Conservation (phyloP, 2,329 filamentous ascomycete genomes). For the Rhinocladiella mackenziei region DNA sequence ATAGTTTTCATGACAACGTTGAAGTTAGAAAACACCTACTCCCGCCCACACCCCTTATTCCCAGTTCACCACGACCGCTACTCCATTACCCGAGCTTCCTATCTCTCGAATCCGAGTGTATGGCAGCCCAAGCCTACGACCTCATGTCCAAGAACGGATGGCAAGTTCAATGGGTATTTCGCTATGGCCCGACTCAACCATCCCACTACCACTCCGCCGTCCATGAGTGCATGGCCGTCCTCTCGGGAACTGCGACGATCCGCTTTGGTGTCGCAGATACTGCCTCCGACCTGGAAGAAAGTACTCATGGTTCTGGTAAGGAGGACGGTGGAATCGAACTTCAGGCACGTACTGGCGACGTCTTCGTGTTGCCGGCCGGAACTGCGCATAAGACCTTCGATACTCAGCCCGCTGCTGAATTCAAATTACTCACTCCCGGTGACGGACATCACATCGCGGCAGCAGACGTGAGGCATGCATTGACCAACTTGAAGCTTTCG, state of each 20-base stretch:
- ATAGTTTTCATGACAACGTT: no score
- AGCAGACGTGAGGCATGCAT: slow-evolving; percentile 34
- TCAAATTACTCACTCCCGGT: slow-evolving; percentile 46
- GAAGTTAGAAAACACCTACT: no score
- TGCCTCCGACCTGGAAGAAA: slow-evolving; percentile 37
- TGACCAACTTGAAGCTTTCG: slow-evolving; percentile 37
- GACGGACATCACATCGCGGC: slow-evolving; percentile 37
- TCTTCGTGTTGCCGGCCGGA: slow-evolving; percentile 57
- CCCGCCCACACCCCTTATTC: no score
- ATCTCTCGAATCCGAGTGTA: no score
- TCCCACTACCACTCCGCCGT: slow-evolving; percentile 56
- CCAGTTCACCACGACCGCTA: no score
- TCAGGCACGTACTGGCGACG: slow-evolving; percentile 50
- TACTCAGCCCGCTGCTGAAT: slow-evolving; percentile 37
- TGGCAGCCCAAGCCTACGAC: slow-evolving; percentile 40
- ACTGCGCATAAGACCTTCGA: slow-evolving; percentile 54
- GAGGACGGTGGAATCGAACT: slow-evolving; percentile 51
- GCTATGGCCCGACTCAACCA: slow-evolving; percentile 52
- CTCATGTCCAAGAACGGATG: slow-evolving; percentile 50
- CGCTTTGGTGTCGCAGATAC: slow-evolving; percentile 55
- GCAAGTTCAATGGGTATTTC: slow-evolving; percentile 54
- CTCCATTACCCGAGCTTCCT: no score
- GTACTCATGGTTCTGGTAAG: slow-evolving; percentile 38
- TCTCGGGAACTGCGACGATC: slow-evolving; percentile 52
- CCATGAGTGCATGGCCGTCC: slow-evolving; percentile 57